phyloP scores from a whole-genome alignment of 371 early-diverging fungal species.

The Apophysomyces ossiformis region DNA sequence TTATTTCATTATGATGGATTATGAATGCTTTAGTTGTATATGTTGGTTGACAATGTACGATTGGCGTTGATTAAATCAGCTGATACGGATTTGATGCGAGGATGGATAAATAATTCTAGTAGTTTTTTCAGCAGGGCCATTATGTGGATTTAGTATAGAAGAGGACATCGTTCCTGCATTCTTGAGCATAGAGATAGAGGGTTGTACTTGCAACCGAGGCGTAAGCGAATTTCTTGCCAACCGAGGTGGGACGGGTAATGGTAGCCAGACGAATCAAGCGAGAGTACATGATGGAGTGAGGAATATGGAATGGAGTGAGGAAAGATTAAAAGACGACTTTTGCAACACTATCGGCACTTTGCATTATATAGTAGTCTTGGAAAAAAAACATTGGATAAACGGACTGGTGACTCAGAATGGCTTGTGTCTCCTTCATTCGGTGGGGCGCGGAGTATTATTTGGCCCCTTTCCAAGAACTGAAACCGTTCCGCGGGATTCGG shows the following conservation, averaged over 20 bases:
- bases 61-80: no score
- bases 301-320: not conserved
- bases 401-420: constrained; percentile 4
- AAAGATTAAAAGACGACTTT: no score
- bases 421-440: not conserved
- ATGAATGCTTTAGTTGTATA: no score
- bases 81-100: no score
- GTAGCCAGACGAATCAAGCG: constrained; percentile 2
- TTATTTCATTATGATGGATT: no score
- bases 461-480: not conserved
- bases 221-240: constrained; percentile 17
- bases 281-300: constrained; percentile 7
- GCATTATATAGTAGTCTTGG: not conserved
- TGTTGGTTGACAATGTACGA: no score
- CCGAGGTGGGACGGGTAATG: constrained; percentile 2
- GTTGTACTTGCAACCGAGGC: constrained; percentile 14
- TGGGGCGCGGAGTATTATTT: no score
- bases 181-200: constrained; percentile 15
- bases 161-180: constrained; percentile 25
- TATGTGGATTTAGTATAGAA: constrained; percentile 16
- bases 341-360: not conserved
- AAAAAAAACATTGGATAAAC: not conserved
- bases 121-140: not conserved
- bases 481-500: not conserved
- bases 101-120: no score